A percentile compares a stretch with the other conserved stretches of the same genome.
These are phyloP conservation scores for Pelargonium fulgidum DNA, from an alignment of 441 rosid genomes.

Conservation along the genomic window DNA sequence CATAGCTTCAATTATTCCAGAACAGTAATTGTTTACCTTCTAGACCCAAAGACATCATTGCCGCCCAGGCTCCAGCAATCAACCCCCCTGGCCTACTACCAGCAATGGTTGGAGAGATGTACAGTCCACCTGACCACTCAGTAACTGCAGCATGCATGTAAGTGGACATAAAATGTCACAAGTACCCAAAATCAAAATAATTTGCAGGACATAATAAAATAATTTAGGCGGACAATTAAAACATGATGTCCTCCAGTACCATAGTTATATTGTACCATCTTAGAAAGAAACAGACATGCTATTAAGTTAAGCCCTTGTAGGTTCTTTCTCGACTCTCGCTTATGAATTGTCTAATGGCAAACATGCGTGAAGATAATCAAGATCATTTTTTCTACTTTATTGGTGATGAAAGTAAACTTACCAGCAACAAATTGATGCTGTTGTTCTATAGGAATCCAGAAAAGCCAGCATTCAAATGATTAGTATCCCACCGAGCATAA, in stretches of 20 bases:
- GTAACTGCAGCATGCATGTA: slow-evolving; percentile 48
- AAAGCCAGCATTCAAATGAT: slow-evolving; percentile 22
- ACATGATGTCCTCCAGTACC: neutral
- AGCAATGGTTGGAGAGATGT: slow-evolving; percentile 82
- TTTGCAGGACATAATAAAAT: neutral
- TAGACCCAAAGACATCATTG: slow-evolving; percentile 84
- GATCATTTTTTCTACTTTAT: slow-evolving; percentile 3
- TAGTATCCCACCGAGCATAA: slow-evolving; percentile 26
- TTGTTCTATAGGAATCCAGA: slow-evolving; percentile 28
- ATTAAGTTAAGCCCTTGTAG: neutral
- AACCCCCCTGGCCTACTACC: slow-evolving; percentile 91
- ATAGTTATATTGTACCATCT: no score
- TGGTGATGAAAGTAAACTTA: slow-evolving; percentile 32
- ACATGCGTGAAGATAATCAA: neutral
- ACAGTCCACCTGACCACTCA: slow-evolving; percentile 96
- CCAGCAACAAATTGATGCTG: slow-evolving; percentile 99
- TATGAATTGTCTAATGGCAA: neutral
- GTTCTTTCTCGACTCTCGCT: neutral
- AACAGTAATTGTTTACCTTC: slow-evolving; percentile 43
- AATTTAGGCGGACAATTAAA: neutral
- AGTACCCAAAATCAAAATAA: neutral
- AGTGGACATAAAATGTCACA: slow-evolving; percentile 12
- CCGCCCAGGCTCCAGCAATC: slow-evolving; percentile 97
- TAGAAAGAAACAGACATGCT: no score
- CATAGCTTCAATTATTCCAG: slow-evolving; percentile 17